Conservation (phyloP, 2,329 filamentous ascomycete species). For the Zymoseptoria brevis region DNA sequence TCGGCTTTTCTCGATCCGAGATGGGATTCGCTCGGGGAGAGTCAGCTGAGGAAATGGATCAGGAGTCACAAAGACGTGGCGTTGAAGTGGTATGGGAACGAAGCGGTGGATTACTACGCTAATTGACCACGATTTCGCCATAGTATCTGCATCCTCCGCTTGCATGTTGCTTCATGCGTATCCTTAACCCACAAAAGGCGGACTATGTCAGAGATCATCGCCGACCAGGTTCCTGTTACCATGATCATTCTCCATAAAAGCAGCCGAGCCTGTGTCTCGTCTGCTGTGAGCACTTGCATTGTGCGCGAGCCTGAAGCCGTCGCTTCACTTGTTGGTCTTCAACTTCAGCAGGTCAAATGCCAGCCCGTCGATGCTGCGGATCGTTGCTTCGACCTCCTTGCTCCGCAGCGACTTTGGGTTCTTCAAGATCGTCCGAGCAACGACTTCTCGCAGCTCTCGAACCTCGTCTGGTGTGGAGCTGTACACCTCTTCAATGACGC, state of each 20-base stretch:
- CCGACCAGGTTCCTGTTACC: no score
- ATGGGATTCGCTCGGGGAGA: constrained; percentile 32
- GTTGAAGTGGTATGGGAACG: constrained; percentile 31
- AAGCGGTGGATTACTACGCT: constrained; percentile 1
- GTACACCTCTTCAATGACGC: constrained; percentile 32
- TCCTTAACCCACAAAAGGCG: no score
- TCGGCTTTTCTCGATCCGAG: constrained; percentile 25
- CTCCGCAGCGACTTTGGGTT: background rate
- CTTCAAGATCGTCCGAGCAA: no score
- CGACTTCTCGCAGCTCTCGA: constrained; percentile 28
- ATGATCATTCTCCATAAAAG: no score
- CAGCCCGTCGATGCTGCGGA: background rate
- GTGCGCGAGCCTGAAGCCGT: no score
- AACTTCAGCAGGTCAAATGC: background rate
- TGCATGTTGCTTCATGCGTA: no score
- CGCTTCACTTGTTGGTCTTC: background rate
- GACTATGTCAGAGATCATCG: no score
- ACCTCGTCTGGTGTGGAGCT: constrained; percentile 35
- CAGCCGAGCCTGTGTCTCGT: no score
- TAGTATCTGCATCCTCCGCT: no score
- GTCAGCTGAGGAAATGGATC: constrained; percentile 32
- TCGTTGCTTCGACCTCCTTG: background rate
- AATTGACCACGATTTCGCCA: background rate
- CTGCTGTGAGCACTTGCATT: no score
- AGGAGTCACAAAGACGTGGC: constrained; percentile 30